phyloP scores from a whole-genome alignment of 305 asterid genomes.

The Fraxinus baroniana region DNA sequence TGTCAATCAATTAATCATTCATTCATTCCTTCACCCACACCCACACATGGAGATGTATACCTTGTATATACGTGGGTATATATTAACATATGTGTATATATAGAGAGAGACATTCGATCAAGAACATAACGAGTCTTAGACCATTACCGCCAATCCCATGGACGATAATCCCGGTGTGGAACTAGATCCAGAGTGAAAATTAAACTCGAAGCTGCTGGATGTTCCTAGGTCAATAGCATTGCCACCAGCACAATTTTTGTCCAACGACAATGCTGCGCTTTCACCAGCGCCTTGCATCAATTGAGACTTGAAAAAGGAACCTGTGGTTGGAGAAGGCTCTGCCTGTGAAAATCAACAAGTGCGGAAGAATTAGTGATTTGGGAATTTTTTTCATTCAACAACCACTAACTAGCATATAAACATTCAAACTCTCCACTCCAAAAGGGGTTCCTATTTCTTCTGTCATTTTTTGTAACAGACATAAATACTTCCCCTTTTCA shows the following conservation, averaged over 20 bases:
- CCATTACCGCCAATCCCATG: constrained; percentile 49
- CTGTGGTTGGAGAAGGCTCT: constrained; percentile 98
- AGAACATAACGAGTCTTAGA: constrained; percentile 4
- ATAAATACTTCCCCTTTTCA: not conserved
- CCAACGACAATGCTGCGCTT: constrained; percentile 40
- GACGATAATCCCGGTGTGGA: constrained; percentile 52
- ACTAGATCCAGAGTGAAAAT: constrained; percentile 62
- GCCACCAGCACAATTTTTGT: constrained; percentile 37
- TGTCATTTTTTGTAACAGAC: not conserved
- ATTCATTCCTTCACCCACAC: not conserved
- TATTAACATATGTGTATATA: not conserved
- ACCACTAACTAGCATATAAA: constrained; percentile 21
- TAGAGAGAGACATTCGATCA: not conserved
- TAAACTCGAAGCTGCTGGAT: constrained; percentile 70
- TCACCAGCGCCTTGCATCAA: constrained; percentile 63
- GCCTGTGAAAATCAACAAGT: constrained; percentile 55
- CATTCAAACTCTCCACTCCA: not conserved
- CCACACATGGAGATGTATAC: not conserved
- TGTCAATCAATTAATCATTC: not conserved
- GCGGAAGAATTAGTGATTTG: not conserved
- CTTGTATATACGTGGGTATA: not conserved
- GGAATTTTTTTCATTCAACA: constrained; percentile 4
- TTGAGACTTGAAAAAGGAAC: constrained; percentile 71
- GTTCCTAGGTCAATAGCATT: constrained; percentile 36
- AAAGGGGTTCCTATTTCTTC: not conserved